Conservation (phyloP, 1,139 yeast genomes). For the Barnettozyma hawaiiensis region DNA sequence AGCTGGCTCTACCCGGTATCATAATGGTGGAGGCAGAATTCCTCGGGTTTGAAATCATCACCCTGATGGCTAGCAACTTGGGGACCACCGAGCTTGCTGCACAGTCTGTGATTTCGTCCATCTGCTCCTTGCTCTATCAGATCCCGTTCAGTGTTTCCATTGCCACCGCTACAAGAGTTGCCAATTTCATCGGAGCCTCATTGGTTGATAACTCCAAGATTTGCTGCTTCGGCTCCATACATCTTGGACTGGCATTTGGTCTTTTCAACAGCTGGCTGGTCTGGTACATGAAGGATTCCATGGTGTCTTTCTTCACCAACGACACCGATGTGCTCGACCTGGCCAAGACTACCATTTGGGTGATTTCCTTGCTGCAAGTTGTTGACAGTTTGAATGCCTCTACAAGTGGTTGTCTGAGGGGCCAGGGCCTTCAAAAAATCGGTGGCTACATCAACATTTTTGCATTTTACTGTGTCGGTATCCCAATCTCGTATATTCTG, state of each 20-base stretch:
- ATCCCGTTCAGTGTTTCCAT: constrained; percentile 38
- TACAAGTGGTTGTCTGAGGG: constrained; percentile 80
- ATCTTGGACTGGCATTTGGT: constrained; percentile 32
- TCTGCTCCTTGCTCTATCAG: constrained; percentile 37
- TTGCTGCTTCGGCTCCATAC: constrained; percentile 19
- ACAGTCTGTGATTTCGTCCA: constrained; percentile 37
- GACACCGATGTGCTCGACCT: constrained; percentile 58
- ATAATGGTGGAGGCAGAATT: constrained; percentile 41
- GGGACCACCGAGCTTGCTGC: constrained; percentile 40
- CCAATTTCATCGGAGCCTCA: constrained; percentile 35
- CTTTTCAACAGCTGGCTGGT: constrained; percentile 50
- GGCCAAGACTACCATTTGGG: constrained; percentile 50
- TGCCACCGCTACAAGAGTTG: constrained; percentile 38
- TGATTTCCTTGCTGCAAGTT: constrained; percentile 66
- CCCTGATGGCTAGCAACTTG: constrained; percentile 35
- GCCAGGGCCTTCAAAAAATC: constrained; percentile 79
- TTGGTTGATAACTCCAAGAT: constrained; percentile 24
- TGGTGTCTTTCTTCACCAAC: constrained; percentile 64
- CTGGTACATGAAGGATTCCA: constrained; percentile 43
- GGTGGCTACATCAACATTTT: constrained; percentile 78
- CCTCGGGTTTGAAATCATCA: constrained; percentile 38
- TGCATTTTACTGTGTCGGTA: constrained; percentile 64
- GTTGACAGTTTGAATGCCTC: constrained; percentile 78
- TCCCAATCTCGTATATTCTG: constrained; percentile 66
- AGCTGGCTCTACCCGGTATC: constrained; percentile 37